A percentile compares a stretch with the other conserved stretches of the same genome.
Conservation (phyloP, 768 basidiomycete genomes). For the Trametes punicea region DNA sequence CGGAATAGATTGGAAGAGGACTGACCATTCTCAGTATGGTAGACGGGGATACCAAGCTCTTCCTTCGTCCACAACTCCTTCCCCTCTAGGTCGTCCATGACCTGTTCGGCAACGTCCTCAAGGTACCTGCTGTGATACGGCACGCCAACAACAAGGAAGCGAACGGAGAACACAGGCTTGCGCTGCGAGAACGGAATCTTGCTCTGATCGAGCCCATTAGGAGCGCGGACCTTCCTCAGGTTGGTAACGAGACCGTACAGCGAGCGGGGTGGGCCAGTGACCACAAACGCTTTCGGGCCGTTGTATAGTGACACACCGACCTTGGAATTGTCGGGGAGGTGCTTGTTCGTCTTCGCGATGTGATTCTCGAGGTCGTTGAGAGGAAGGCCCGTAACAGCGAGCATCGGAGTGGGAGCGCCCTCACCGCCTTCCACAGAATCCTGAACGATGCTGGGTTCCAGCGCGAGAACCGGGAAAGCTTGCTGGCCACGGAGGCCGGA, state of each 20-base stretch:
- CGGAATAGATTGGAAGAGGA: too few species aligned
- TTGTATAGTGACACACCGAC: conserved; percentile 90
- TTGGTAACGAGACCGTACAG: conserved; percentile 94
- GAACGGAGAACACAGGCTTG: conserved; percentile 87
- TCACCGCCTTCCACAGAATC: conserved; percentile 91
- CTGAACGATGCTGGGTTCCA: conserved; percentile 85
- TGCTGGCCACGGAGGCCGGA: conserved; percentile 91
- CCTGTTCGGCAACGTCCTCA: conserved; percentile 59
- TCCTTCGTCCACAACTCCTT: conserved; percentile 73
- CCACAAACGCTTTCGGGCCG: conserved; percentile 85
- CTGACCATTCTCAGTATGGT: conserved; percentile 89
- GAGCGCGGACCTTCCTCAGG: conserved; percentile 85
- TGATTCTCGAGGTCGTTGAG: conserved; percentile 77
- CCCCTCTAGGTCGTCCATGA: conserved; percentile 71
- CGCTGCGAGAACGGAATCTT: conserved; percentile 93
- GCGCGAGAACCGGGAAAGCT: conserved; percentile 86
- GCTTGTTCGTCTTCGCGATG: conserved; percentile 81
- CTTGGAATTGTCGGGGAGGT: conserved; percentile 76
- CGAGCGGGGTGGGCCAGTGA: conserved; percentile 87
- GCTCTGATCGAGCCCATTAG: conserved; percentile 86
- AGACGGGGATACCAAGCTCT: conserved; percentile 81
- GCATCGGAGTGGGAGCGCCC: conserved; percentile 90
- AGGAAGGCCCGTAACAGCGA: conserved; percentile 80
- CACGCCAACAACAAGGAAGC: conserved; percentile 93
- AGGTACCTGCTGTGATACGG: conserved; percentile 95